Evolutionary conservation across 345 rosid species (phyloP).

Genomic region (Lepidium sativum): DNA sequence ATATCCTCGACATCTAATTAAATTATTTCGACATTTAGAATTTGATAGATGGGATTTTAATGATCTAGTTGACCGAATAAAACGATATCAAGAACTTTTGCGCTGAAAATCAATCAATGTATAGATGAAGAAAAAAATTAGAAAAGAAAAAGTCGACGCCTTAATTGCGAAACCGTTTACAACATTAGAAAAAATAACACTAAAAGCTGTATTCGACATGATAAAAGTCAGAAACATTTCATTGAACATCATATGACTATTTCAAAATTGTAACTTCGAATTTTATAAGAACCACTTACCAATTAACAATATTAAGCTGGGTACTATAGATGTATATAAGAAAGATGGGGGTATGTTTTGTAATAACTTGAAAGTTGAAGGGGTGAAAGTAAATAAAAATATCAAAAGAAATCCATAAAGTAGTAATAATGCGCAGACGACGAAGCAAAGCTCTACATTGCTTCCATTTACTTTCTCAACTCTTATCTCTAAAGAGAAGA

Average conservation of each 20-base stretch:
- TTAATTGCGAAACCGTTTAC: background rate
- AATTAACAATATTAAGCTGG: background rate
- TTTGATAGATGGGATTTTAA: no score
- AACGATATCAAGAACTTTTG: no score
- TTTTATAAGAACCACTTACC: background rate
- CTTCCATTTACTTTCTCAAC: conserved; percentile 7
- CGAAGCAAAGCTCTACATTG: background rate
- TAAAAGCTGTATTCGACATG: background rate
- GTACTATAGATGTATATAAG: background rate
- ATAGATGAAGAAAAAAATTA: no score
- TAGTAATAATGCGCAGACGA: conserved; percentile 5
- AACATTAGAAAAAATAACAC: background rate
- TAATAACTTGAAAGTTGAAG: background rate
- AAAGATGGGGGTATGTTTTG: background rate
- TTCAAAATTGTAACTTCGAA: background rate
- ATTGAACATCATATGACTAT: background rate
- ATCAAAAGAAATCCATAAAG: background rate
- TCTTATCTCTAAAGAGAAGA: background rate
- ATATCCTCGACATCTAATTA: no score
- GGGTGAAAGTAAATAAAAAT: background rate
- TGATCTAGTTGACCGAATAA: no score
- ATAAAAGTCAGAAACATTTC: background rate
- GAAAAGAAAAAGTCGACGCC: background rate
- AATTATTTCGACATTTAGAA: no score
- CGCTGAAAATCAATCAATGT: background rate